Percentiles rank a stretch among this genome's conserved stretches.
phyloP scores from a whole-genome alignment of 2,329 filamentous ascomycete species.

The Cladophialophora exuberans region DNA sequence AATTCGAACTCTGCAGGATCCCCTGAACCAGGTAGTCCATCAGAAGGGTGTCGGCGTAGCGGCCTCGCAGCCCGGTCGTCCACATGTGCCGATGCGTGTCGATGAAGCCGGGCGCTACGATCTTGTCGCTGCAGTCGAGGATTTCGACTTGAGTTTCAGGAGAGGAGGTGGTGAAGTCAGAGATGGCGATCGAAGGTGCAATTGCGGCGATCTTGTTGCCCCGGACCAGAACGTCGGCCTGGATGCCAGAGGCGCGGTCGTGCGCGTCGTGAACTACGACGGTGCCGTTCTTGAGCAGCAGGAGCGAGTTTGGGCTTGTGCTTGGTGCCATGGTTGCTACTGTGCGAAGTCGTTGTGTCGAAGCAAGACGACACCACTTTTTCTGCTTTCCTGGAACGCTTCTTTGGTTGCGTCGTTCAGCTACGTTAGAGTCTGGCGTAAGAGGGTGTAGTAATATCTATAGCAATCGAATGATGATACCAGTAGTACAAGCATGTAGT shows the following conservation, averaged over 20 bases:
- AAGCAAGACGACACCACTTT: too few relatives aligned
- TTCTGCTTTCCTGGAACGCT: too few relatives aligned
- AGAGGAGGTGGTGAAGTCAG: too few relatives aligned
- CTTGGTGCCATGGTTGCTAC: too few relatives aligned
- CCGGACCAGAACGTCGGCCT: constrained; percentile 16
- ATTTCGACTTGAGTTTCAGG: constrained; percentile 12
- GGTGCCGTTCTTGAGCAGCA: constrained; percentile 20
- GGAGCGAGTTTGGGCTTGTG: too few relatives aligned
- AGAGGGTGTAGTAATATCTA: too few relatives aligned
- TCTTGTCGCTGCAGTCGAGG: constrained; percentile 42
- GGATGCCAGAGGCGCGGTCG: constrained; percentile 4
- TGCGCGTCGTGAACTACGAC: constrained; percentile 15
- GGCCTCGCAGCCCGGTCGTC: constrained; percentile 11
- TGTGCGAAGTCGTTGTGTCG: too few relatives aligned
- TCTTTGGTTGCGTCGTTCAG: too few relatives aligned
- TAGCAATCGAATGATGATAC: too few relatives aligned
- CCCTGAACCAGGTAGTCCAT: constrained; percentile 36
- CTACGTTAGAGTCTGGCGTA: too few relatives aligned
- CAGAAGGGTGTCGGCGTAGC: constrained; percentile 13
- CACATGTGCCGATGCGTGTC: constrained; percentile 45
- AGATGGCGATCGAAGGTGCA: not conserved
- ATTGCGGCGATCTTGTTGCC: constrained; percentile 18
- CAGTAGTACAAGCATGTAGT: too few relatives aligned
- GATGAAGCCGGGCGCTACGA: constrained; percentile 37
- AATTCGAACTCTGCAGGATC: constrained; percentile 42